phyloP scores from a whole-genome alignment of 257 asterid genomes.

The Solanum lycopersicoides region DNA sequence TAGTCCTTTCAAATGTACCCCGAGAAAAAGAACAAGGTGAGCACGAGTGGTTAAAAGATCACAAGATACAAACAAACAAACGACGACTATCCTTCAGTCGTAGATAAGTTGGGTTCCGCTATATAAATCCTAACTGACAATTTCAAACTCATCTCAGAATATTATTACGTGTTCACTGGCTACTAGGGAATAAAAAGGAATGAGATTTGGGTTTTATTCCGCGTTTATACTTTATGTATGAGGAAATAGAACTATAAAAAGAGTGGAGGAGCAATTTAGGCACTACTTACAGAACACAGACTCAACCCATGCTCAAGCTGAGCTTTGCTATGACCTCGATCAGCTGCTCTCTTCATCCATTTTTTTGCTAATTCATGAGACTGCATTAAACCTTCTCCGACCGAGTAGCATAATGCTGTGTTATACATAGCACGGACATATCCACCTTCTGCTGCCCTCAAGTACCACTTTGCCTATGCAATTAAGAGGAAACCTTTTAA shows the following conservation, averaged over 20 bases:
- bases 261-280: neutral
- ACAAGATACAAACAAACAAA: neutral
- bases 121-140: neutral
- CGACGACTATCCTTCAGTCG: neutral
- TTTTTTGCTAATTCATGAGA: conserved; percentile 58
- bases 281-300: conserved; percentile 62
- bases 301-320: conserved; percentile 76
- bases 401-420: conserved; percentile 66
- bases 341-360: conserved; percentile 98
- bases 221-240: neutral
- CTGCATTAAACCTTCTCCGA: conserved; percentile 66
- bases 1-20: neutral
- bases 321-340: conserved; percentile 86
- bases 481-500: neutral
- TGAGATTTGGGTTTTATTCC: neutral
- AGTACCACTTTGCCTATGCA: conserved; percentile 70
- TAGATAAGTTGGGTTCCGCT: neutral
- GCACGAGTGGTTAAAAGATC: neutral
- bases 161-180: neutral
- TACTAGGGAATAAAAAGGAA: neutral
- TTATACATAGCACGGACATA: conserved; percentile 93
- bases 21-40: neutral
- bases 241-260: neutral
- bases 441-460: conserved; percentile 89
- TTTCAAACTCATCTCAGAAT: neutral